These are phyloP conservation scores for Irpex sp. DNA, from an alignment of 1,284 basidiomycete genomes.

Conservation along the genomic window DNA sequence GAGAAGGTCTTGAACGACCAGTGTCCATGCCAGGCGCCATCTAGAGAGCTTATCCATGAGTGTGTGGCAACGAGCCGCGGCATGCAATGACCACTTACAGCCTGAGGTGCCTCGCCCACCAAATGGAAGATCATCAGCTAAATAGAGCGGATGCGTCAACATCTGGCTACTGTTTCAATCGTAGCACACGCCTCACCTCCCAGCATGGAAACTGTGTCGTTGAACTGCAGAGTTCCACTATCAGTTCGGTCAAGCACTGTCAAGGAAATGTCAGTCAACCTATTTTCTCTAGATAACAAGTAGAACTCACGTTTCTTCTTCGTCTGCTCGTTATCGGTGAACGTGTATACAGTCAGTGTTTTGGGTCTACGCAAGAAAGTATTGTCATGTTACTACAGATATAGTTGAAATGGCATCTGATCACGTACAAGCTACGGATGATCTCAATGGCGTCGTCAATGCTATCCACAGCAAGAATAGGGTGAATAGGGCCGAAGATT, in stretches of 20 bases:
- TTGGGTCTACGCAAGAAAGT: slow-evolving; percentile 29
- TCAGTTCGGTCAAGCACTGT: slow-evolving; percentile 43
- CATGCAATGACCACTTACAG: slow-evolving; percentile 2
- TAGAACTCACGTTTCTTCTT: slow-evolving; percentile 36
- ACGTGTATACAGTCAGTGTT: slow-evolving; percentile 48
- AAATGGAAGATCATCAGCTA: slow-evolving; percentile 11
- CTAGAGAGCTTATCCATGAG: slow-evolving; percentile 19
- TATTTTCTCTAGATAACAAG: neutral
- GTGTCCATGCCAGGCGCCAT: slow-evolving; percentile 42
- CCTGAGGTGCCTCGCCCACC: slow-evolving; percentile 11
- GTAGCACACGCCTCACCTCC: slow-evolving; percentile 22
- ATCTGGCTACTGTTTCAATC: too few relatives aligned
- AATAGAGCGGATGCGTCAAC: neutral
- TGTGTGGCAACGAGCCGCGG: too few relatives aligned
- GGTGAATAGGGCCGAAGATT: slow-evolving; percentile 67
- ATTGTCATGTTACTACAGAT: neutral
- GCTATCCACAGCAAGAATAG: slow-evolving; percentile 56
- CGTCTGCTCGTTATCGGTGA: slow-evolving; percentile 37
- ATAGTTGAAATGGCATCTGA: neutral
- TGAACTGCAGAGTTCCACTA: slow-evolving; percentile 50
- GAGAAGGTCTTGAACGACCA: slow-evolving; percentile 42
- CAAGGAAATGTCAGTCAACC: slow-evolving; percentile 13
- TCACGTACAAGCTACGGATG: slow-evolving; percentile 40
- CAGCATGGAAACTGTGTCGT: slow-evolving; percentile 49
- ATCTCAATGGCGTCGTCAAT: slow-evolving; percentile 50